Evolutionary conservation across 2,329 filamentous ascomycete species (phyloP).

Genomic region (Ramularia collo-cygni): DNA sequence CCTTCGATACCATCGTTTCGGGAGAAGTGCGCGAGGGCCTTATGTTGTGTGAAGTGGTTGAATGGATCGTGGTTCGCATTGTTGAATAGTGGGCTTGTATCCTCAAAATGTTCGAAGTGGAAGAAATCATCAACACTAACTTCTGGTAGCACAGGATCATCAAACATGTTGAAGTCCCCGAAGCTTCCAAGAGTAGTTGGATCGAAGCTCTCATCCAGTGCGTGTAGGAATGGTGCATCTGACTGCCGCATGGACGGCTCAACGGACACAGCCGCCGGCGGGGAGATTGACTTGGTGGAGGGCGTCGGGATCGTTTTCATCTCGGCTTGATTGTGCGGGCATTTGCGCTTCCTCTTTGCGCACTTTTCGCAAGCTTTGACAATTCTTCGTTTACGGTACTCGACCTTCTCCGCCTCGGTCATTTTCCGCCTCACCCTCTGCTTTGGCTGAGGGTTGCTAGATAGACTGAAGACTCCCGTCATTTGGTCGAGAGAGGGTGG

Average conservation of each 20-base stretch:
- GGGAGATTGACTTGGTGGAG: constrained; percentile 6
- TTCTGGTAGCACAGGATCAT: constrained; percentile 19
- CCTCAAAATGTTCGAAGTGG: constrained; percentile 4
- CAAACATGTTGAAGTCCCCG: constrained; percentile 23
- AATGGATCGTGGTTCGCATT: too few species aligned
- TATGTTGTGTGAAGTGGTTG: too few species aligned
- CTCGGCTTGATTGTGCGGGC: constrained; percentile 27
- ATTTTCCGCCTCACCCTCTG: constrained; percentile 31
- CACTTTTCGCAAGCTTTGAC: constrained; percentile 34
- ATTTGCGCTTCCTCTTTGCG: constrained; percentile 32
- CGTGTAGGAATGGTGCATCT: constrained; percentile 2
- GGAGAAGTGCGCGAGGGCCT: too few species aligned
- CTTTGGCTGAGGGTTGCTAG: constrained; percentile 28
- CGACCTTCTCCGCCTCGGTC: constrained; percentile 33
- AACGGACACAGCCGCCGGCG: neutral
- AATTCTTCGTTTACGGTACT: constrained; percentile 33
- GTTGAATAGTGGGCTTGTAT: neutral
- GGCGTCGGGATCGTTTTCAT: constrained; percentile 19
- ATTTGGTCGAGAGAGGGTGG: constrained; percentile 31
- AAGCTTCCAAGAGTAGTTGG: constrained; percentile 13
- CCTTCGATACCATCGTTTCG: too few species aligned
- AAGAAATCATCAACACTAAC: constrained; percentile 17
- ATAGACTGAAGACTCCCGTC: constrained; percentile 34
- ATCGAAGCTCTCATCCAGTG: constrained; percentile 10
- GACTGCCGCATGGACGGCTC: too few species aligned